Evolutionary conservation across 768 basidiomycete species (phyloP), one percentile per base, ranked within the genome.

Genomic region (Cyathus striatus): DNA sequence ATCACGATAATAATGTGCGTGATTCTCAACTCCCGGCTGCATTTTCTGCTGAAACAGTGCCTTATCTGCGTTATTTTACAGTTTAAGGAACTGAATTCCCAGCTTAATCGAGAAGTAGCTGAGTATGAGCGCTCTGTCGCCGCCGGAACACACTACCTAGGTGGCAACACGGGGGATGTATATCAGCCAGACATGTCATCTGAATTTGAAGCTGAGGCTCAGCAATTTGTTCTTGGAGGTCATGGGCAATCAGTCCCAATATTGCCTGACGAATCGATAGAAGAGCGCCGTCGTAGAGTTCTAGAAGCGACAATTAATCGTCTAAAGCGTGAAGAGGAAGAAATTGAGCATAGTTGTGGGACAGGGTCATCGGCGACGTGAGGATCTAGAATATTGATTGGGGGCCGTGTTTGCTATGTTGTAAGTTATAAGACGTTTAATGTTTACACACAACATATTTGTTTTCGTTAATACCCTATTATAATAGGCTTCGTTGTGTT

Each of bases 11-110:
- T 40, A 77, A 86, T 48, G 87, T 86, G 47, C 55, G 83, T 67
- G n/a, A n/a, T n/a, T n/a, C n/a, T n/a, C n/a, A n/a, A n/a, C n/a
- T n/a, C n/a, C n/a, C n/a, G n/a, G n/a, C n/a, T n/a, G n/a, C n/a
- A n/a, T n/a, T n/a, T n/a, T n/a, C n/a, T n/a, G n/a, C n/a, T n/a
- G n/a, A n/a, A n/a, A n/a, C n/a, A n/a, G n/a, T n/a, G n/a, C n/a
- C n/a, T n/a, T n/a, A n/a, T n/a, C n/a, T n/a, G n/a, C n/a, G n/a
- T n/a, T n/a, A n/a, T 30, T 27, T 36, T n/a, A 7, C 44, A 83
- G 88, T 90, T 90, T 58, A 89, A 87, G 54, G 72, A 76, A 45
- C 65, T 90, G 4, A 87, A 89, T 55, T 87, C 86, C 1, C 67
- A 76, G 45, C 71, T 89, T 2, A 88, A 87, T 55, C 69, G 76